Base-by-base conservation (phyloP, 768 basidiomycete species). In the Tulasnella sp. region DNA sequence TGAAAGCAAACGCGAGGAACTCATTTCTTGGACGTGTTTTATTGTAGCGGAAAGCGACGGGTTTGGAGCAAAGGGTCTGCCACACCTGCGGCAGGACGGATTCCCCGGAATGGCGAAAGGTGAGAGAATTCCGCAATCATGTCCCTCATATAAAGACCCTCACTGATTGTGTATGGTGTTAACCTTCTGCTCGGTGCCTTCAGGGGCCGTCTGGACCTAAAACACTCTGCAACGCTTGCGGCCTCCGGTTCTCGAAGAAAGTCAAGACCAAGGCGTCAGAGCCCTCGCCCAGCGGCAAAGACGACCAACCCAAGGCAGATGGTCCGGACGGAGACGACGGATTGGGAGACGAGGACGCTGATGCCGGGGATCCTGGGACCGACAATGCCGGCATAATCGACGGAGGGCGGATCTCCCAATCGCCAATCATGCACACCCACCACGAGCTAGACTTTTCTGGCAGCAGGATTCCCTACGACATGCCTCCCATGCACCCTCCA, bases 81-180 rank as follows among this genome's bases (percentile, higher is more conserved):
- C 88, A 93, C 42, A 95, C 92, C 18, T 99, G 97, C 81, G 98
- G 98, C 23, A 88, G 95, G 79, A 98, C 96, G 0, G 94, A 96
- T 84, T 96, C 95, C 57, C 96, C 98, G 0, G 97, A 99, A 85
- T 99, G 97, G 97, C 89, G 97, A 81, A 96, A 95, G 88, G 94
- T 88, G 74, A 73, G 83, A 35, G 2, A 32, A 4, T 40, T 69
- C 61, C 39, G 55, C 74, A 35, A 35, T 35, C 35, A 46, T 20
- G 23, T 35, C n/a, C 16, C 5, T 70, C 15, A 13, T 18, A 20
- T 61, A 32, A n/a, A 74, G 76, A 42, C 70, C 73, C 6, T 20
- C 29, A n/a, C 67, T 70, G 7, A 23, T 35, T 67, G 4, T 70
- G 23, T n/a, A 35, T 48, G 55, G 39, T 23, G n/a, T 10, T 70